Percentiles rank a stretch among this genome's conserved stretches.
phyloP scores from a whole-genome alignment of 2,329 filamentous ascomycete species.

The Sarocladiaceae sp. region DNA sequence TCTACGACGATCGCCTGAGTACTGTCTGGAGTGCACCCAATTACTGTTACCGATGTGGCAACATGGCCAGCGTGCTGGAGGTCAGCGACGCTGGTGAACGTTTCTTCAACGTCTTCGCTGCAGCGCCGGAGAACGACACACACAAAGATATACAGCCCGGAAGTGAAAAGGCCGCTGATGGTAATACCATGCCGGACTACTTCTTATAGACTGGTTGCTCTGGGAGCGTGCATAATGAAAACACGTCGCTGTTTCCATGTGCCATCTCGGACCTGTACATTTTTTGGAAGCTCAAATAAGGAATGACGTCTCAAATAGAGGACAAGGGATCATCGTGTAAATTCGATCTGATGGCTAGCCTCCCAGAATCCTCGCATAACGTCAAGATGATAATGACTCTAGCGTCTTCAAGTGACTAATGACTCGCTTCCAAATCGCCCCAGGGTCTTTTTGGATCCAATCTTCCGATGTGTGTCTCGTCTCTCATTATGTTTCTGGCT shows the following conservation, averaged over 20 bases:
- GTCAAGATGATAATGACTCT: no score
- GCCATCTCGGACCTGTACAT: no score
- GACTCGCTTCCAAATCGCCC: not conserved
- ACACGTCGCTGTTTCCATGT: no score
- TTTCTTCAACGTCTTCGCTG: conserved; percentile 97
- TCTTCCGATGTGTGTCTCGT: conserved; percentile 14
- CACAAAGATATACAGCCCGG: conserved; percentile 79
- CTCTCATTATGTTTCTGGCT: conserved; percentile 15
- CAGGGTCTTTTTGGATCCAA: conserved; percentile 1
- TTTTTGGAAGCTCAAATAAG: no score
- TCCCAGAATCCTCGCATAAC: no score
- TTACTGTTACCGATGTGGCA: conserved; percentile 92
- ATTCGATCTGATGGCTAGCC: no score
- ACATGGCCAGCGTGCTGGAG: conserved; percentile 94
- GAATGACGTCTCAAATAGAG: no score
- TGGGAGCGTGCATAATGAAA: not conserved
- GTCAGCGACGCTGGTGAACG: conserved; percentile 89
- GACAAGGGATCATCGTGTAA: no score
- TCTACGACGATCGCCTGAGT: conserved; percentile 90
- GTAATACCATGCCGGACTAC: conserved; percentile 60
- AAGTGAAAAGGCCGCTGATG: conserved; percentile 63
- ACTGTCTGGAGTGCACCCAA: conserved; percentile 98
- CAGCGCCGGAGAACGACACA: conserved; percentile 89
- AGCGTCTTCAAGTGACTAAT: no score
- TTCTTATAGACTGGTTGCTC: conserved; percentile 50